These are phyloP conservation scores for Coccomyxa sp. DNA, from an alignment of 139 green algal genomes.

Conservation along the genomic window DNA sequence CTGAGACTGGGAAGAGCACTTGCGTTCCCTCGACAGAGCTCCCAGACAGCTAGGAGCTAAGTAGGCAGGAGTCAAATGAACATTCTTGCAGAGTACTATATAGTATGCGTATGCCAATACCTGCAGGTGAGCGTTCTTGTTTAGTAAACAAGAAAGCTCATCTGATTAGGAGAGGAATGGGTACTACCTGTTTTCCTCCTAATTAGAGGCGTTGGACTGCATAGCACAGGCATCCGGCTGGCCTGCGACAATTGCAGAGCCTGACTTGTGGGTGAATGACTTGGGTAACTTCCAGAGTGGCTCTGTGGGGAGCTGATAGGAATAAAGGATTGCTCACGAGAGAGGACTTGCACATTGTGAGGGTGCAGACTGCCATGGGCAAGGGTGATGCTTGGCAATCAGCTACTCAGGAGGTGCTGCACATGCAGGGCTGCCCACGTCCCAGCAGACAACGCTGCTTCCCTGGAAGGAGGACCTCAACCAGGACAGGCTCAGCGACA, in stretches of 20 bases:
- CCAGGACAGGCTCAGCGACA: not conserved
- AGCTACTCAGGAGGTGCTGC: not conserved
- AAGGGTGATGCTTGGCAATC: too few species aligned
- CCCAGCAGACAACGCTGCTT: constrained; percentile 3
- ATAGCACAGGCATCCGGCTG: not conserved
- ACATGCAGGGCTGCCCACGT: not conserved
- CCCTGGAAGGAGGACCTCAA: not conserved
- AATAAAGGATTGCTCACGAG: not conserved
- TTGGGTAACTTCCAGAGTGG: too few species aligned
- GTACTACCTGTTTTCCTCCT: not conserved
- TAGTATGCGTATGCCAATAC: too few species aligned
- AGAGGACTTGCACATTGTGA: not conserved
- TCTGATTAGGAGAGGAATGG: too few species aligned
- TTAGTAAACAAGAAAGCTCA: too few species aligned
- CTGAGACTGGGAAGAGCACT: too few species aligned
- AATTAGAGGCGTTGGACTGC: not conserved
- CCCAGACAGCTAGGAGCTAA: too few species aligned
- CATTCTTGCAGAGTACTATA: too few species aligned
- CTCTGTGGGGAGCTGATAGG: not conserved
- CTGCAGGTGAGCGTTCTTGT: constrained; percentile 3
- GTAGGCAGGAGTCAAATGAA: too few species aligned
- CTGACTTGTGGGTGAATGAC: not conserved
- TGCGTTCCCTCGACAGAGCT: too few species aligned
- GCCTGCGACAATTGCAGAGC: not conserved
- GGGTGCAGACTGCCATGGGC: not conserved